Base-by-base conservation (phyloP, 1,284 basidiomycete species). In the Malassezia caprae region DNA sequence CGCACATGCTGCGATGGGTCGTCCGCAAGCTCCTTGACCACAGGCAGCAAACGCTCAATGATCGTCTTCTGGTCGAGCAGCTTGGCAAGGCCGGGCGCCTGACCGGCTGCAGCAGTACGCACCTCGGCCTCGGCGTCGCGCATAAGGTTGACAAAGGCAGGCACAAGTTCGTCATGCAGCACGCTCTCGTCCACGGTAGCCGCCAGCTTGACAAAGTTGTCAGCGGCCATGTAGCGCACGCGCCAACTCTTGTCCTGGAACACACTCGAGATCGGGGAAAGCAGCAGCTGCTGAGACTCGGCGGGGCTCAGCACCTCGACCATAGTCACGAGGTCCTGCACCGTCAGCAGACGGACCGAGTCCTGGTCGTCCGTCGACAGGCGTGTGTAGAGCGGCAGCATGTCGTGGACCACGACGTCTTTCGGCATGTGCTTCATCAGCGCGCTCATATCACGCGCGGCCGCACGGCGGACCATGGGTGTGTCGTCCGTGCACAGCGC, bases 71-170 rank as follows among this genome's bases (percentile, higher is more conserved):
- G 86, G 76, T 96, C 91, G 59, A 98, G 81, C 31, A 94, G 81
- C 76, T 93, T 91, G 52, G 90, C 86, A 73, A 99, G 96, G 19
- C 93, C 93, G 73, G 94, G 94, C 64, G 98, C 88, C 76, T 98
- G 94, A 44, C 88, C 88, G 24, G 94, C 84, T 47, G 88, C 90
- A 27, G 94, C 94, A 42, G 91, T 96, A 61, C 93, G 83, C 50
- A 98, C 94, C 78, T 99, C 94, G 21, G 94, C 94, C 78, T 99
- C 94, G 70, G 96, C 94, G 75, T 99, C 94, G 77, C 96, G 96
- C 69, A 99, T 79, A 44, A 99, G 80, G 56, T 88, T 85, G 3
- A 96, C 90, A 75, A 88, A 98, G 59, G 94, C 90, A 44, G 83
- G 83, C 58, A 94, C 89, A 54, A 98, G 79, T 75, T 99, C 94